Evolutionary conservation across 306 rosid species (phyloP), one percentile per base, ranked within the genome.

Genomic region (Lathyrus aphaca): DNA sequence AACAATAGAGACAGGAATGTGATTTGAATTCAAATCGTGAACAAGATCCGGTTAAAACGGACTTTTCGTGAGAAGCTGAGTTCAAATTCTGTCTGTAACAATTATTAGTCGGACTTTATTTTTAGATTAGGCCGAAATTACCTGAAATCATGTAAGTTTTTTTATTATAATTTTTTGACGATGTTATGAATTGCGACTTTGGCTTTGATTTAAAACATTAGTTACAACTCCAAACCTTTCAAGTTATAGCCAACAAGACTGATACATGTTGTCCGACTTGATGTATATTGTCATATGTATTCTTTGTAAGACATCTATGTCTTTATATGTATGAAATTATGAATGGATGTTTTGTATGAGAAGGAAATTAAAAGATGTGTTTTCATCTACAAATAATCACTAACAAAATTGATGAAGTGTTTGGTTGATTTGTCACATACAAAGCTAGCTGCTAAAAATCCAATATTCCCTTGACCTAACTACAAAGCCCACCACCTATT

Each of bases 401-500:
- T 6, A n/a, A 58, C 64, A 32, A 15, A 30, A 16, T 32, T 58
- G 4, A 15, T 15, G 25, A 8, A 58, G 43, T 3, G n/a, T 58
- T 16, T 60, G 25, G 10, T 60, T 56, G 40, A 29, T 21, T 56
- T 75, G 45, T 68, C 66, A 44, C 32, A 59, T 23, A 49, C 61
- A 65, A 14, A 25, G 37, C 43, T 64, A 54, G 27, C 68, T 23
- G 43, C 14, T 17, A n/a, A 74, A 10, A 50, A 38, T 11, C 38
- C 59, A n/a, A n/a, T n/a, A 53, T 53, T 17, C 40, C 32, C 66
- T 40, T 53, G n/a, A 49, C 46, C 50, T 30, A 72, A 21, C 16
- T 49, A 23, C 64, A 71, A 75, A 27, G 68, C 73, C 78, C 75
- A 80, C 78, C 74, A 50, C 29, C 30, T 50, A 66, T 69, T 11